Conservation (phyloP, 148 eudicot genomes). For the Nepenthes mirabilis region DNA sequence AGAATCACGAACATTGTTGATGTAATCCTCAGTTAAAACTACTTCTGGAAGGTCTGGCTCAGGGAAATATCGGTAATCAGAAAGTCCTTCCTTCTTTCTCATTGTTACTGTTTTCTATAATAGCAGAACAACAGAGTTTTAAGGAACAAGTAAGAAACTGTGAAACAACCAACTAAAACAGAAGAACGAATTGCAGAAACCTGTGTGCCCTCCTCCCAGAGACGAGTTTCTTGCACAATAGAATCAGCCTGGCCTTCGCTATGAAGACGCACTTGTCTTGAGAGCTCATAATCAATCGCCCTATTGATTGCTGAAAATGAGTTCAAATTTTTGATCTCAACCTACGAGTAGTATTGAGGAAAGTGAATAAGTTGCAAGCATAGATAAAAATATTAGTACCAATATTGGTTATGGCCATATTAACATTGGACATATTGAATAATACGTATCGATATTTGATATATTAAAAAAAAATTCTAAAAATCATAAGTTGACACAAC, state of each 20-base stretch:
- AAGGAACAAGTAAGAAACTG: slow-evolving; percentile 14
- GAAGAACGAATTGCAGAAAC: slow-evolving; percentile 23
- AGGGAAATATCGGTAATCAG: slow-evolving; percentile 96
- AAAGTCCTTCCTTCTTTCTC: slow-evolving; percentile 98
- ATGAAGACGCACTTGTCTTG: slow-evolving; percentile 66
- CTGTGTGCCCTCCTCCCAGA: slow-evolving; percentile 98
- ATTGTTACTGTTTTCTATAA: slow-evolving; percentile 88
- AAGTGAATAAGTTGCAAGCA: background rate
- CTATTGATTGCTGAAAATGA: slow-evolving; percentile 76
- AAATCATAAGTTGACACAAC: too few relatives aligned
- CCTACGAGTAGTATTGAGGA: slow-evolving; percentile 31
- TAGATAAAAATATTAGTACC: too few relatives aligned
- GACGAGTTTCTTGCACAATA: slow-evolving; percentile 94
- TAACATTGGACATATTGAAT: too few relatives aligned
- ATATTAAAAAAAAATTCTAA: too few relatives aligned
- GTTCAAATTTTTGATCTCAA: slow-evolving; percentile 84
- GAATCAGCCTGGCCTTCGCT: slow-evolving; percentile 59
- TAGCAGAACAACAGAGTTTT: slow-evolving; percentile 11
- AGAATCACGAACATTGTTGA: slow-evolving; percentile 44
- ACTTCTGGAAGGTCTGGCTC: slow-evolving; percentile 97
- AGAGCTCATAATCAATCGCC: slow-evolving; percentile 90
- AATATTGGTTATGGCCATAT: too few relatives aligned
- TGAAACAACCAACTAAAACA: background rate
- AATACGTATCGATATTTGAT: too few relatives aligned
- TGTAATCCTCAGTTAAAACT: slow-evolving; percentile 44